These are phyloP conservation scores for Cyclotella choctawhatcheeana DNA, from an alignment of 108 stramenopile species.

Conservation along the genomic window DNA sequence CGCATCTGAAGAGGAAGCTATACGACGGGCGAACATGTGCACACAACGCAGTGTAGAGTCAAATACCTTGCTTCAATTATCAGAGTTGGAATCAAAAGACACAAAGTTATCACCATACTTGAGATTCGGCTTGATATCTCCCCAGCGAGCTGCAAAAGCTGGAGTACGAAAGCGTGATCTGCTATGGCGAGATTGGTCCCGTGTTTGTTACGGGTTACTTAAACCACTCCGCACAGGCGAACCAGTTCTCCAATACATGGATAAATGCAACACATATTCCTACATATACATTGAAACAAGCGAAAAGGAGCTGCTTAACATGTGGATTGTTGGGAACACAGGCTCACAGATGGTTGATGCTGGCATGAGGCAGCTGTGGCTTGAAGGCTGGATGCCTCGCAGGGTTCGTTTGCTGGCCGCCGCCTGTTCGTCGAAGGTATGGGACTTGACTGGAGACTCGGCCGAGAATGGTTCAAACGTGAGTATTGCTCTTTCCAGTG, in stretches of 20 bases:
- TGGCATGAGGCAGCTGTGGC: constrained; percentile 56
- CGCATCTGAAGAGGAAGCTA: constrained; percentile 31
- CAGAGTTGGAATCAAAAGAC: constrained; percentile 25
- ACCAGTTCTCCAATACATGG: constrained; percentile 28
- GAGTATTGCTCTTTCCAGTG: too few relatives aligned
- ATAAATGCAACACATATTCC: constrained; percentile 6
- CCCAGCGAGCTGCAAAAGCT: constrained; percentile 27
- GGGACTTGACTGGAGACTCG: constrained; percentile 48
- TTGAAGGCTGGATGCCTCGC: constrained; percentile 55
- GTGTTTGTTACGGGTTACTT: constrained; percentile 29
- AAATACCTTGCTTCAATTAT: constrained; percentile 10
- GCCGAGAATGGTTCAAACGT: constrained; percentile 48
- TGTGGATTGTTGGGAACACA: constrained; percentile 51
- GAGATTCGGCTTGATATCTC: constrained; percentile 52
- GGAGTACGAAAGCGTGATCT: constrained; percentile 32
- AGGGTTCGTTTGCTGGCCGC: constrained; percentile 41
- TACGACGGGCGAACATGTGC: constrained; percentile 9
- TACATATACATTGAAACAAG: not conserved
- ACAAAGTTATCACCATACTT: constrained; percentile 57
- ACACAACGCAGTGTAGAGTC: not conserved
- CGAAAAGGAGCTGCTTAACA: constrained; percentile 12
- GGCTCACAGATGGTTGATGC: constrained; percentile 55
- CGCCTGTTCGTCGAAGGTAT: constrained; percentile 53
- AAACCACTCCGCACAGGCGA: constrained; percentile 32
- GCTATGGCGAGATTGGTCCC: constrained; percentile 47